Base-by-base conservation (phyloP, 2,329 filamentous ascomycete species). In the Cladophialophora carrionii region DNA sequence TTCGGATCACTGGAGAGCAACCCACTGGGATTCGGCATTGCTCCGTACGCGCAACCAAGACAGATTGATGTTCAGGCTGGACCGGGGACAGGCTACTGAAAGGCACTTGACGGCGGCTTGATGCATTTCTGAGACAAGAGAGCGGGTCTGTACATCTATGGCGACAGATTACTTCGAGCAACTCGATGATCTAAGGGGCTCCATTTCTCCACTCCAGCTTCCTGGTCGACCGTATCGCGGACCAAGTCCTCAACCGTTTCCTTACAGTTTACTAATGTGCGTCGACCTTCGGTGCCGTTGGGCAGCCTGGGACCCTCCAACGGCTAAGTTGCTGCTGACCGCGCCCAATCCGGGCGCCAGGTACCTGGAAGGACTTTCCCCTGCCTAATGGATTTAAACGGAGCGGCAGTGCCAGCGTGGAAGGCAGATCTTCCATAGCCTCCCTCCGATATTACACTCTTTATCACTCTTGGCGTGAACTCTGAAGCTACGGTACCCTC, bases 61-160 rank as follows among this genome's bases (percentile, higher is more conserved):
- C 46, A 51, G 6, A 22, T 24, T 14, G n/a, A 51, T 51, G 24
- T 51, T 24, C 20, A 51, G 20, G 20, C 46, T 22, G 46, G 46
- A 10, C 46, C 46, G 20, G 46, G 46, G 12, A 51, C 46, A 22
- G 46, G 46, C 46, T 51, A 51, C 24, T 51, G 24, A 51, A 41
- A 41, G 34, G 34, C 4, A 5, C 32, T 17, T 41, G 14, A 29
- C 34, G 14, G 34, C 12, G 34, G 34, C 14, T 17, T 3, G 34
- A 17, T 41, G 14, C 34, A 41, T 17, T 3, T 17, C 17, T 12
- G 12, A 41, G 34, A 41, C 12, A 41, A 17, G 12, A 17, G 4
- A 41, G 14, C 1, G 34, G 12, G 5, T 17, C 34, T 4, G 34
- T 41, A 41, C 34, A 17, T 41, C 34, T 14, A 17, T 17, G 12